Evolutionary conservation across 2,329 filamentous ascomycete species (phyloP), one percentile per base, ranked within the genome.

Genomic region (Neurospora crassa): DNA sequence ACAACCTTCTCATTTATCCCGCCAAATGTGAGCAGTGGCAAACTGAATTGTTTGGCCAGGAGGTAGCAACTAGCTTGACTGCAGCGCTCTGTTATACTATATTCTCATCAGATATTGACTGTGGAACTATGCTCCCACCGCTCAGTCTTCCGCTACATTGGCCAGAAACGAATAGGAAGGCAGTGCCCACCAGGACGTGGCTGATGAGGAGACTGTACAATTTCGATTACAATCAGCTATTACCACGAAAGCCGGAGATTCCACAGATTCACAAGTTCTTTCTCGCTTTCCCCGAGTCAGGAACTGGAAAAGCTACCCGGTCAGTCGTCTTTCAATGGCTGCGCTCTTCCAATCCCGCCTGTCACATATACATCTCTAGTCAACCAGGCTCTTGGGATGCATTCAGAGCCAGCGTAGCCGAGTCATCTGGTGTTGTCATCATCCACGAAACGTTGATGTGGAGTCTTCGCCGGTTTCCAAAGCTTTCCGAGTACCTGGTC

Each of bases 321-420:
- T 20, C 74, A 78, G 10, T 79, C 84, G 10, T n/a, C 87, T 2
- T 79, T 40, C 76, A 78, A 20, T 88, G 85, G 85, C 75, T 89
- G 11, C 79, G 78, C 6, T 75, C 74, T 5, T 80, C 79, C 43
- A 80, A 84, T 41, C 74, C 80, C 0, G 73, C 79, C 1, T 85
- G 83, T 73, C 80, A 78, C 20, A 79, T 88, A 11, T 83, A 80
- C 40, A 81, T 79, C 7, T 83, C 81, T 68, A 75, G 82, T 14
- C 76, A 76, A 0, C 43, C 80, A 6, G 86, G 86, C 0, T 80
- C 84, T 10, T 89, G 87, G 86, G 73, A 77, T 5, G 79, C 78
- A 20, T 88, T 89, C 72, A 40, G 77, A 10, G 77, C 74, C 40
- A 41, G 74, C 3, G 71, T 71, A 14, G 71, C 75, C 0, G 69